A percentile compares a stretch with the other conserved stretches of the same genome.
These are phyloP conservation scores for Suillus variegatus DNA, from an alignment of 768 basidiomycete species.

Conservation along the genomic window DNA sequence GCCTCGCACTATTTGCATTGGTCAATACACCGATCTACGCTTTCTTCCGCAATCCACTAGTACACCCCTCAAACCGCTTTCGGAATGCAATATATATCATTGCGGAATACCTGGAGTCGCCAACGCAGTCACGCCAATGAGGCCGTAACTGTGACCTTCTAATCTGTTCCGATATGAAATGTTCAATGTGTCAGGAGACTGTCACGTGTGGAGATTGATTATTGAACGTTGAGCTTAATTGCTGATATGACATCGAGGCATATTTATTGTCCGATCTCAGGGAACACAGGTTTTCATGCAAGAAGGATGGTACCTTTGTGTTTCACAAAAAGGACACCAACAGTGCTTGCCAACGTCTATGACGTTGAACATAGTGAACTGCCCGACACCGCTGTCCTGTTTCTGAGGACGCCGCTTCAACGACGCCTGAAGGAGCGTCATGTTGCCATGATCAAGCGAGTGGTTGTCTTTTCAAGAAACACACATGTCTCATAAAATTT, in stretches of 20 bases:
- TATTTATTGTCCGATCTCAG: background rate
- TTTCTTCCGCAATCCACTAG: no score
- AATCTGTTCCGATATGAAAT: background rate
- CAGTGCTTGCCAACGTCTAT: background rate
- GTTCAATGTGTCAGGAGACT: background rate
- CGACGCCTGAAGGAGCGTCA: background rate
- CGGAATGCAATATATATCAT: no score
- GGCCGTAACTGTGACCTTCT: background rate
- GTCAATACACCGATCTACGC: no score
- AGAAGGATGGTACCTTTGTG: background rate
- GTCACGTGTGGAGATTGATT: background rate
- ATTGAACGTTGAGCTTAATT: background rate
- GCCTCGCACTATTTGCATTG: no score
- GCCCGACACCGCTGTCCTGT: background rate
- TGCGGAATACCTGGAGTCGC: background rate
- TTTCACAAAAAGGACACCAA: background rate
- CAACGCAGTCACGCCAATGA: background rate
- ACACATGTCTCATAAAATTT: background rate
- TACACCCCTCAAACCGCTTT: background rate
- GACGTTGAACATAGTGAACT: background rate
- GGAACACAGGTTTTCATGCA: background rate
- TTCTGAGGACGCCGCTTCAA: background rate
- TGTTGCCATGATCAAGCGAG: background rate
- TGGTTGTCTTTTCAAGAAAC: background rate
- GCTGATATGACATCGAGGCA: background rate